phyloP scores from a whole-genome alignment of 164 flowering plant genomes.

The Annona cherimola region DNA sequence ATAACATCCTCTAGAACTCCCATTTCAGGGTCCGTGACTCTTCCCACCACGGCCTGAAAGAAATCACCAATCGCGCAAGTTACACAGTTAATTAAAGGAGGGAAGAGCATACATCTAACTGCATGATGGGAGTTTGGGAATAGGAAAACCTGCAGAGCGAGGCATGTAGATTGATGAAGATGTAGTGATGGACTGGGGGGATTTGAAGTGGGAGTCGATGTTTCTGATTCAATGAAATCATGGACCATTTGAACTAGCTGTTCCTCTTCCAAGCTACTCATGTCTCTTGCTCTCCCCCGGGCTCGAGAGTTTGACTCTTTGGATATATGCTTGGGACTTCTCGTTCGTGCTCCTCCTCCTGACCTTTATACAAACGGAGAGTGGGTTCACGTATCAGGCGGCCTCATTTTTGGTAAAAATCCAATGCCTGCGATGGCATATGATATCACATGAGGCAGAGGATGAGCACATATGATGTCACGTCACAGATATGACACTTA shows the following conservation, averaged over 20 bases:
- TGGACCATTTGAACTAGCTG: slow-evolving; percentile 47
- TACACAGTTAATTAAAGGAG: background rate
- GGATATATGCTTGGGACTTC: background rate
- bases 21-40: slow-evolving; percentile 23
- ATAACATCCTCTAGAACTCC: slow-evolving; percentile 29
- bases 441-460: background rate
- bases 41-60: slow-evolving; percentile 35
- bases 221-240: slow-evolving; percentile 51
- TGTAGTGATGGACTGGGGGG: slow-evolving; percentile 12
- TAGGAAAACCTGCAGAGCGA: slow-evolving; percentile 29
- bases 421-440: background rate
- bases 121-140: background rate
- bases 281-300: slow-evolving; percentile 5
- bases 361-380: background rate
- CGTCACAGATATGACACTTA: too few species aligned
- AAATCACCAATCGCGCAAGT: background rate
- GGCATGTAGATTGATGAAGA: slow-evolving; percentile 11
- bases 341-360: background rate
- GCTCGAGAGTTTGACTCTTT: too few species aligned
- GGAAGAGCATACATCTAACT: background rate
- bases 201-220: slow-evolving; percentile 20
- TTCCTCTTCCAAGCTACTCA: slow-evolving; percentile 47
- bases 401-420: background rate
- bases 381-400: background rate
- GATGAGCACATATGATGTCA: too few species aligned